Base-by-base conservation (phyloP, 345 rosid genomes). In the Sisymbrium altissimum region DNA sequence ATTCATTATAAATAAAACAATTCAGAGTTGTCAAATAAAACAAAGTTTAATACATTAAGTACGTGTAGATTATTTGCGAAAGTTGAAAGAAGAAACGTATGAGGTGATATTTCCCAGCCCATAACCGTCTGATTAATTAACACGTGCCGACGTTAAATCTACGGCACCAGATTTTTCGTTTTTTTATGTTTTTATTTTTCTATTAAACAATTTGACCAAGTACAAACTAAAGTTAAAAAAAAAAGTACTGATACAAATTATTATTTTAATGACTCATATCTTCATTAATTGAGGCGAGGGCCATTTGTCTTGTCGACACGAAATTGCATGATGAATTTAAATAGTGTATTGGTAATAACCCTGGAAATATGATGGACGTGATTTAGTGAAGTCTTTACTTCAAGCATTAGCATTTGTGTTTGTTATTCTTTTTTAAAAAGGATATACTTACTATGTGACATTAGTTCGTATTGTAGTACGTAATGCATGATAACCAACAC, bases 261-360 rank as follows among this genome's bases (percentile, higher is more conserved):
- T 41, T 6, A 32, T 58, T 36, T 57, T 38, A 67, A 8, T 49
- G 73, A 58, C 44, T 67, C 21, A 64, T 68, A 43, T 52, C 73
- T 41, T 48, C 72, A 14, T 48, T 54, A 46, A 19, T 13, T 38
- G 19, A 43, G 40, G 17, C 23, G 39, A 61, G 13, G 32, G 70
- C 44, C 74, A 62, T 32, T 41, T 53, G 74, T 68, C 74, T 68
- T 61, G 68, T 75, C 79, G 35, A 41, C 79, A 69, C 79, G 64
- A 61, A 75, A 52, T 35, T 60, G 40, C 64, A 75, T 44, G 74
- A 33, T 25, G 73, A 41, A 50, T 25, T 18, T 21, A 41, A 36
- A 11, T 48, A 14, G 30, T 4, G 33, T 39, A 38, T 35, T 17
- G 18, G 27, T 35, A n/a, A 50, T 13, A 4, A 15, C 13, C 14